These are phyloP conservation scores for Nephelium lappaceum DNA, from an alignment of 345 rosid species.

Conservation along the genomic window DNA sequence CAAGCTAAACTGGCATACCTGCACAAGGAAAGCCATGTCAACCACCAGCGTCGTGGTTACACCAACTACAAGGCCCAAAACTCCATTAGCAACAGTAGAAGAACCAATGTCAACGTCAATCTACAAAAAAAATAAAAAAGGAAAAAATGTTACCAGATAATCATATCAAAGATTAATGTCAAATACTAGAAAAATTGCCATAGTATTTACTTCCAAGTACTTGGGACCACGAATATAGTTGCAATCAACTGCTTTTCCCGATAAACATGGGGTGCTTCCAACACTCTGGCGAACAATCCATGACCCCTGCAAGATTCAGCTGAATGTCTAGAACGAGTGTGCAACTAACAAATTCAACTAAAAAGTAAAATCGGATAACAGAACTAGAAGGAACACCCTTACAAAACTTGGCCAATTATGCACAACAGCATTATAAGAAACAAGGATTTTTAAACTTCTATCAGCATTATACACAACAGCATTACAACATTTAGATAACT, in stretches of 20 bases:
- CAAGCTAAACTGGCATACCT: constrained; percentile 37
- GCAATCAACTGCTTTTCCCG: constrained; percentile 97
- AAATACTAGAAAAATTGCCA: constrained; percentile 6
- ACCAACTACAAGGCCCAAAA: constrained; percentile 95
- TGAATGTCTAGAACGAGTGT: constrained; percentile 5
- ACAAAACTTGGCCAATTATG: not conserved
- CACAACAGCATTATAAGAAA: not conserved
- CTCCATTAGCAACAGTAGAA: constrained; percentile 98
- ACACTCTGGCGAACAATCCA: constrained; percentile 99
- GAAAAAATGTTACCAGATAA: not conserved
- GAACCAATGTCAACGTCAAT: constrained; percentile 97
- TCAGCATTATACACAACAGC: too few species aligned
- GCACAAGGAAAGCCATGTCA: constrained; percentile 99
- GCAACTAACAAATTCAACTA: too few species aligned
- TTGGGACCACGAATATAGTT: constrained; percentile 81
- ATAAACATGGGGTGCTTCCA: constrained; percentile 96
- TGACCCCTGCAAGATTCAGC: constrained; percentile 67
- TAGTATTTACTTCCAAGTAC: constrained; percentile 73
- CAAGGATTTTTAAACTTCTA: not conserved
- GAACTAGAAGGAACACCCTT: not conserved
- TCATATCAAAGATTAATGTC: not conserved
- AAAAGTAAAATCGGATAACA: not conserved
- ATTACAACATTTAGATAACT: too few species aligned
- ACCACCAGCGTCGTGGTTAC: constrained; percentile 88
- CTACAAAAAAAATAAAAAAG: constrained; percentile 38